A percentile compares a stretch with the other conserved stretches of the same genome.
phyloP scores from a whole-genome alignment of 345 rosid genomes.

The Durio zibethinus region DNA sequence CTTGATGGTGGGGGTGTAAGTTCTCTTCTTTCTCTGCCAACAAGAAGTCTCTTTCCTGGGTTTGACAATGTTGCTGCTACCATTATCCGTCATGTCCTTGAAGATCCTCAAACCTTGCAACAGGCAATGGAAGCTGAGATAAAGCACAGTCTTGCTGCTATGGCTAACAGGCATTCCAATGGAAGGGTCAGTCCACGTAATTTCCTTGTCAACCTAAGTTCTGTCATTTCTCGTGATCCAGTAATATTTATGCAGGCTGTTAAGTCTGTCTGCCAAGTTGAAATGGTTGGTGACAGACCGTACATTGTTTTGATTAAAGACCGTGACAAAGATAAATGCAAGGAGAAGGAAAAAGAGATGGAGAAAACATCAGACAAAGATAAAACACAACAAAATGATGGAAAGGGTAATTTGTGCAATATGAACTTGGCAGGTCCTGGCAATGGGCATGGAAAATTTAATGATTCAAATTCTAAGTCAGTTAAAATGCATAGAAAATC shows the following conservation, averaged over 20 bases:
- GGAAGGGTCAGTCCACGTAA: conserved; percentile 81
- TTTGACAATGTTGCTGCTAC: conserved; percentile 84
- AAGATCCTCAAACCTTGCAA: conserved; percentile 95
- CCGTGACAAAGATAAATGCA: conserved; percentile 73
- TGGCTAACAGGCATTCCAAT: conserved; percentile 76
- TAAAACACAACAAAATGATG: conserved; percentile 51
- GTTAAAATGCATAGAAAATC: conserved; percentile 69
- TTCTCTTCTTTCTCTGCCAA: conserved; percentile 80
- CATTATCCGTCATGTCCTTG: conserved; percentile 84
- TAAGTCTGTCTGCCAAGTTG: conserved; percentile 79
- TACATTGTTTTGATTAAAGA: conserved; percentile 78
- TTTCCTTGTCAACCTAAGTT: conserved; percentile 60
- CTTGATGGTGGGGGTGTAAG: conserved; percentile 81
- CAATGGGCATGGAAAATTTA: conserved; percentile 39
- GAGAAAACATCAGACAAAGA: conserved; percentile 64
- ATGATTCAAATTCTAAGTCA: conserved; percentile 59
- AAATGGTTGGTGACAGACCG: conserved; percentile 96
- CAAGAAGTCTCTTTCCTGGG: conserved; percentile 83
- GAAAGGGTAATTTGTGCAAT: conserved; percentile 49
- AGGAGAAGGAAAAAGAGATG: conserved; percentile 71
- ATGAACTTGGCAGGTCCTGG: conserved; percentile 36
- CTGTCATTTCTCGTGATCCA: conserved; percentile 88
- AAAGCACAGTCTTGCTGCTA: conserved; percentile 69
- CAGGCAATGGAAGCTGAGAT: conserved; percentile 98
- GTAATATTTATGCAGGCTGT: conserved; percentile 76